Conservation (phyloP, 2,329 filamentous ascomycete species). For the Neospermospora avenae region DNA sequence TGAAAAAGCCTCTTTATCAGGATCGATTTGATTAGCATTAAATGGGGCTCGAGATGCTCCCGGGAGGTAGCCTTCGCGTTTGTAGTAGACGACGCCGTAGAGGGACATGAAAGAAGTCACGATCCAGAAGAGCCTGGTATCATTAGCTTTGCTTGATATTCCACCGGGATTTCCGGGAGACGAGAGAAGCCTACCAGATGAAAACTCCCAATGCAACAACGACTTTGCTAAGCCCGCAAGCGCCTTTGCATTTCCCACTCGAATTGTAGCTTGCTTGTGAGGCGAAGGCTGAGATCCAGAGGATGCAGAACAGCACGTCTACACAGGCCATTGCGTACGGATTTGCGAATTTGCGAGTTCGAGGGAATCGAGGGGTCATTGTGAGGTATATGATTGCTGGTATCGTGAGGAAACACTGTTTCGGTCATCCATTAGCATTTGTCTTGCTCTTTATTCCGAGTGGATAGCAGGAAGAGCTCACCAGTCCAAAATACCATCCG, state of each 20-base stretch:
- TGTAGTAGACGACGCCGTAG: slow-evolving; percentile 60
- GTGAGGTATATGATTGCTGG: slow-evolving; percentile 63
- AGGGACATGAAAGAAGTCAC: slow-evolving; percentile 53
- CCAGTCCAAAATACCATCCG: slow-evolving; percentile 62
- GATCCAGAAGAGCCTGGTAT: slow-evolving; percentile 52
- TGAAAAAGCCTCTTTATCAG: slow-evolving; percentile 67
- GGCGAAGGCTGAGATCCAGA: slow-evolving; percentile 67
- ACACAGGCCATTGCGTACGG: slow-evolving; percentile 59
- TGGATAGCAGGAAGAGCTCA: slow-evolving; percentile 40
- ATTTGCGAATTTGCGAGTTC: slow-evolving; percentile 59
- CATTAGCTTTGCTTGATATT: slow-evolving; percentile 1
- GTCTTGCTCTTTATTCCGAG: not conserved
- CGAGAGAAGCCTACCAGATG: slow-evolving; percentile 52
- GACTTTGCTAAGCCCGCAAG: slow-evolving; percentile 59
- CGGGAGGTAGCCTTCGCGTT: slow-evolving; percentile 58
- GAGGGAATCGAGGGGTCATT: slow-evolving; percentile 60
- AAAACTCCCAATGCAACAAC: slow-evolving; percentile 62
- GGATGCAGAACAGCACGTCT: slow-evolving; percentile 54
- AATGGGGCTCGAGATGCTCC: slow-evolving; percentile 39
- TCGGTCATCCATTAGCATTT: slow-evolving; percentile 1
- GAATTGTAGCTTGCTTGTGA: slow-evolving; percentile 63
- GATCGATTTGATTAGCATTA: slow-evolving; percentile 52
- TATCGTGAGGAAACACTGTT: slow-evolving; percentile 61
- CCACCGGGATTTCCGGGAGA: too few species aligned
- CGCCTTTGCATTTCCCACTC: slow-evolving; percentile 50